These are phyloP conservation scores for Penicillium egyptiacum DNA, from an alignment of 495 filamentous ascomycete species.

Conservation along the genomic window DNA sequence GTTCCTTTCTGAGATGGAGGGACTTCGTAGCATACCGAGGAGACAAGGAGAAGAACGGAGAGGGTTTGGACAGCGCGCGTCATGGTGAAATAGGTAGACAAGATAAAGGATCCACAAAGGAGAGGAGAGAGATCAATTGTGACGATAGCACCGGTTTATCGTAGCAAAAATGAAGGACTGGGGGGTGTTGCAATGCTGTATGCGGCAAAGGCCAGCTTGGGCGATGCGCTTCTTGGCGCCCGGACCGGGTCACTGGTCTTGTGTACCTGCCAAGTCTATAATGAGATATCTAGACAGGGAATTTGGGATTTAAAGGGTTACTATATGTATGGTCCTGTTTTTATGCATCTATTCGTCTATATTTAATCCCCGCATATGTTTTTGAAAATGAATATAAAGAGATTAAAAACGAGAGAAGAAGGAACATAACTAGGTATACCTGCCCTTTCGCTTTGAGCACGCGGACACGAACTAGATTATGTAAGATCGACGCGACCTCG, in stretches of 20 bases:
- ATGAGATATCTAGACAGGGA: background rate
- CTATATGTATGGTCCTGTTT: background rate
- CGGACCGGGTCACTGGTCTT: conserved; percentile 8
- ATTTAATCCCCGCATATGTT: background rate
- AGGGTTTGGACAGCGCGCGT: conserved; percentile 92
- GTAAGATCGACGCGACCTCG: background rate
- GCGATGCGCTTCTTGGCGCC: conserved; percentile 15
- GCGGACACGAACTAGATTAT: background rate
- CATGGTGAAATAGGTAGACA: conserved; percentile 54
- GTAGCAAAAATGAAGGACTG: conserved; percentile 13
- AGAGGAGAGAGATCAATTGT: conserved; percentile 10
- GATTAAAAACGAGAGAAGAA: background rate
- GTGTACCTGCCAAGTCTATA: background rate
- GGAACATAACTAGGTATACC: background rate
- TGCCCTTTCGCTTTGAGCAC: background rate
- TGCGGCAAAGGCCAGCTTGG: conserved; percentile 16
- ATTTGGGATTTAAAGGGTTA: background rate
- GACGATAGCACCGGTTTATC: background rate
- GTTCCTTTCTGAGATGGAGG: background rate
- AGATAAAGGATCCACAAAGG: conserved; percentile 9
- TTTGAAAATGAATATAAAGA: background rate
- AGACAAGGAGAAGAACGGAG: conserved; percentile 79
- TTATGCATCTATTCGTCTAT: background rate
- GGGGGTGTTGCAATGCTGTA: conserved; percentile 4
- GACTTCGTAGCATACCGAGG: conserved; percentile 62